Conservation (phyloP, 139 green algal genomes). For the Deuterostichococcus epilithicus region DNA sequence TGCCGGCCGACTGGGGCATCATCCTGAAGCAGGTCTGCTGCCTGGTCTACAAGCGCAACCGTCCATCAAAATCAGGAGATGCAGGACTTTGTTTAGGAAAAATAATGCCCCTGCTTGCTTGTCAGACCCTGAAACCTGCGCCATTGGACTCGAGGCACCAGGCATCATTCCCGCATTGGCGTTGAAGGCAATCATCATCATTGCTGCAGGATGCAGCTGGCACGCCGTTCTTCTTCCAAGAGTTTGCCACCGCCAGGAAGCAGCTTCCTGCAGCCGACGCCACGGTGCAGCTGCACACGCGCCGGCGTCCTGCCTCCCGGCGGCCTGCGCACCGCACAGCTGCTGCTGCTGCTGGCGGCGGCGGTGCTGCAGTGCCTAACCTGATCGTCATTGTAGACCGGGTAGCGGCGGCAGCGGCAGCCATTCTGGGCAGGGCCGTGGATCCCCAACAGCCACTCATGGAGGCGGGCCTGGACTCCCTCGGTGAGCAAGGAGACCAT, state of each 20-base stretch:
- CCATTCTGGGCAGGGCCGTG: constrained; percentile 9
- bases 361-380: no score
- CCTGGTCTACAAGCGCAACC: background rate
- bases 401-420: background rate
- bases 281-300: background rate
- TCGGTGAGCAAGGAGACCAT: constrained; percentile 14
- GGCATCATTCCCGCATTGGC: no score
- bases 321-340: background rate
- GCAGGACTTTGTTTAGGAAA: no score
- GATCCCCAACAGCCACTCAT: constrained; percentile 35
- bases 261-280: background rate
- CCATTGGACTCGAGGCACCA: no score
- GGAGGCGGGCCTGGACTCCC: constrained; percentile 50
- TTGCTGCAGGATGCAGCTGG: background rate
- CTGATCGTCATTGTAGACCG: background rate
- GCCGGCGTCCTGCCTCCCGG: background rate
- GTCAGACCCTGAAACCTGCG: no score
- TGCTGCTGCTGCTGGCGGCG: background rate
- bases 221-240: constrained; percentile 11
- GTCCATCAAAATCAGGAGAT: no score
- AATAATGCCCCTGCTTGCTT: no score
- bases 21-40: constrained; percentile 1
- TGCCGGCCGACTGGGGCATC: constrained; percentile 10
- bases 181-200: no score
- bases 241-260: background rate